Evolutionary conservation across 495 filamentous ascomycete species (phyloP).

Genomic region (Bombardia bombarda): DNA sequence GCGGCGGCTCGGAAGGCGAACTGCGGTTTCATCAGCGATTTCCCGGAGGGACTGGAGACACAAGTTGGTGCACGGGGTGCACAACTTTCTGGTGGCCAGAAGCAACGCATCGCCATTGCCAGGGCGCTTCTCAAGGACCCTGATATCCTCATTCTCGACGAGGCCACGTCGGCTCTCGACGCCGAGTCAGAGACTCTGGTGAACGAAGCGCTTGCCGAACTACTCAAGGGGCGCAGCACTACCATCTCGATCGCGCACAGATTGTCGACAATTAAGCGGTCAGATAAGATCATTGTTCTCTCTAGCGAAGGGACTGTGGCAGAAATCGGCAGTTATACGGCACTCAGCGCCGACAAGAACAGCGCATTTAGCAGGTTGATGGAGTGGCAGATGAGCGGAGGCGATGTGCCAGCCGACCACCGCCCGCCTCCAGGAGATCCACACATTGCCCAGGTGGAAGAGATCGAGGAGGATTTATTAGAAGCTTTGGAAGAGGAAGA

Average conservation of each 20-base stretch:
- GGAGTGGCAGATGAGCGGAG: constrained; percentile 97
- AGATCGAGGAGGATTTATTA: constrained; percentile 37
- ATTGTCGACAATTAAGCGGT: constrained; percentile 90
- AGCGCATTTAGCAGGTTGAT: constrained; percentile 91
- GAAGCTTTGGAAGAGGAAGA: constrained; percentile 31
- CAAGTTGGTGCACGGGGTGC: constrained; percentile 87
- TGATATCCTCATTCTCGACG: constrained; percentile 92
- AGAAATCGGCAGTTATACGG: constrained; percentile 75
- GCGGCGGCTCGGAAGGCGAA: constrained; percentile 89
- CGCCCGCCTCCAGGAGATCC: constrained; percentile 10
- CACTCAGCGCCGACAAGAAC: constrained; percentile 59
- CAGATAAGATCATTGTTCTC: constrained; percentile 86
- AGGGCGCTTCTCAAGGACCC: constrained; percentile 90
- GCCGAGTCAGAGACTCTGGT: constrained; percentile 97
- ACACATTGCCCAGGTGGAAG: constrained; percentile 36
- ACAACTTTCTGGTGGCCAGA: constrained; percentile 92
- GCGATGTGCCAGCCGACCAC: constrained; percentile 40
- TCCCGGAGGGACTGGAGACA: constrained; percentile 92
- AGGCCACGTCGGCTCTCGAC: constrained; percentile 88
- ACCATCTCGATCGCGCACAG: constrained; percentile 97
- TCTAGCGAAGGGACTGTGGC: constrained; percentile 78
- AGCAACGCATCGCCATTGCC: constrained; percentile 96
- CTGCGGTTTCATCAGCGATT: constrained; percentile 92
- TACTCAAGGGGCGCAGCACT: constrained; percentile 80
- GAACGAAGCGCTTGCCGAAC: constrained; percentile 72